Percentiles rank a stretch among this genome's conserved stretches.
phyloP scores from a whole-genome alignment of 306 rosid species.

The Gleditsia sinensis region DNA sequence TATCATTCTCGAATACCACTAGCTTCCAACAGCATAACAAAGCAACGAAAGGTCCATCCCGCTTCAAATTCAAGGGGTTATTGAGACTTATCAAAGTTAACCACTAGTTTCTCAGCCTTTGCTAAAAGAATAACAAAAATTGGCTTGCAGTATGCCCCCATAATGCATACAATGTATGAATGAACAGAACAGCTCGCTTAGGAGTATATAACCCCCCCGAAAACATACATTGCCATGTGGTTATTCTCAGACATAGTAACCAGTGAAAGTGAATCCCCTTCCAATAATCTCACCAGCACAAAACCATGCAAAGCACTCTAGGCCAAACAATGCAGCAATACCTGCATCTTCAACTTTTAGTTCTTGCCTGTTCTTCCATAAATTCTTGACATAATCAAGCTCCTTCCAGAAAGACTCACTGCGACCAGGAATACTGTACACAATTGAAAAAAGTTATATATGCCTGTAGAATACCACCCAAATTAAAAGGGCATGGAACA shows the following conservation, averaged over 20 bases:
- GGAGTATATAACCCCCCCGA: constrained; percentile 39
- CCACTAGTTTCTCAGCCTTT: constrained; percentile 51
- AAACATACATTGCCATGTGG: constrained; percentile 34
- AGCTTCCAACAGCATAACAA: constrained; percentile 43
- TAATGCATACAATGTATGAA: constrained; percentile 43
- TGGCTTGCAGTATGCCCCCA: constrained; percentile 44
- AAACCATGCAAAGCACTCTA: constrained; percentile 85
- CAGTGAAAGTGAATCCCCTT: constrained; percentile 88
- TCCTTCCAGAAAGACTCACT: constrained; percentile 76
- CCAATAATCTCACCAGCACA: constrained; percentile 87
- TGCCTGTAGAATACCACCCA: not conserved
- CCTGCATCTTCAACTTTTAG: constrained; percentile 91
- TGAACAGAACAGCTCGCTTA: constrained; percentile 40
- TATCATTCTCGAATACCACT: constrained; percentile 37
- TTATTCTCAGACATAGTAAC: constrained; percentile 66
- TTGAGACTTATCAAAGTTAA: constrained; percentile 58
- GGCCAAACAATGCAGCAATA: constrained; percentile 85
- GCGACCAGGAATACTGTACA: constrained; percentile 80
- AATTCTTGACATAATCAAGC: constrained; percentile 70
- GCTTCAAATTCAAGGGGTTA: constrained; percentile 69
- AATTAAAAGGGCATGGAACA: constrained; percentile 5
- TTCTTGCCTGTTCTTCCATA: constrained; percentile 82
- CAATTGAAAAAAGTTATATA: constrained; percentile 2
- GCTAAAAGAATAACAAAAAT: constrained; percentile 47
- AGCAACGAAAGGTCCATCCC: constrained; percentile 50